phyloP scores from a whole-genome alignment of 106 monocot genomes.

The Ottelia alismoides region DNA sequence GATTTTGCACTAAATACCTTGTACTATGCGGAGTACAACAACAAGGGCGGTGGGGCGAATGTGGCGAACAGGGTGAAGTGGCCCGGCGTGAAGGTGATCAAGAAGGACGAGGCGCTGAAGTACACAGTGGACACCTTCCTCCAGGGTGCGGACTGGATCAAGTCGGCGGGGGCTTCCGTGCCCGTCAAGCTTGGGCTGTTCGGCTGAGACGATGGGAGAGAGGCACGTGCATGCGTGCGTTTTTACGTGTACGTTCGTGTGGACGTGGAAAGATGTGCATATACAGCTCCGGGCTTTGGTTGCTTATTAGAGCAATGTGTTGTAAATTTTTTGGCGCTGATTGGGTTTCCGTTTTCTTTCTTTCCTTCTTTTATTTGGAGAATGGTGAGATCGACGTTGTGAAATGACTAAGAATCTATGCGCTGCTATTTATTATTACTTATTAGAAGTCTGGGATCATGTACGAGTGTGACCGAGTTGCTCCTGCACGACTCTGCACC shows the following conservation, averaged over 20 bases:
- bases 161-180: slow-evolving; percentile 20
- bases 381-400: no score
- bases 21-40: slow-evolving; percentile 37
- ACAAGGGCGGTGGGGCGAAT: slow-evolving; percentile 28
- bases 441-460: no score
- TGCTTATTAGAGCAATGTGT: no score
- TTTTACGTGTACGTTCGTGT: background rate
- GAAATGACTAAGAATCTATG: no score
- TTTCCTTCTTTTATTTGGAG: no score
- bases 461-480: no score
- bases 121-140: slow-evolving; percentile 28
- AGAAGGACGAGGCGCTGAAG: slow-evolving; percentile 10
- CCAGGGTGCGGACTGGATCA: slow-evolving; percentile 31
- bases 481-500: no score
- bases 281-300: no score
- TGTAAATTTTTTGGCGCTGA: no score
- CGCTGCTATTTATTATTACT: no score
- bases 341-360: no score
- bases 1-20: slow-evolving; percentile 38
- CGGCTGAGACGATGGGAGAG: background rate
- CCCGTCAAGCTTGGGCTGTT: slow-evolving; percentile 16
- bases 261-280: no score
- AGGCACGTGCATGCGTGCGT: background rate
- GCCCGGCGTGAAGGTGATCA: slow-evolving; percentile 34
- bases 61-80: slow-evolving; percentile 27